phyloP scores from a whole-genome alignment of 2,329 filamentous ascomycete genomes.

The Aspergillus fructus region DNA sequence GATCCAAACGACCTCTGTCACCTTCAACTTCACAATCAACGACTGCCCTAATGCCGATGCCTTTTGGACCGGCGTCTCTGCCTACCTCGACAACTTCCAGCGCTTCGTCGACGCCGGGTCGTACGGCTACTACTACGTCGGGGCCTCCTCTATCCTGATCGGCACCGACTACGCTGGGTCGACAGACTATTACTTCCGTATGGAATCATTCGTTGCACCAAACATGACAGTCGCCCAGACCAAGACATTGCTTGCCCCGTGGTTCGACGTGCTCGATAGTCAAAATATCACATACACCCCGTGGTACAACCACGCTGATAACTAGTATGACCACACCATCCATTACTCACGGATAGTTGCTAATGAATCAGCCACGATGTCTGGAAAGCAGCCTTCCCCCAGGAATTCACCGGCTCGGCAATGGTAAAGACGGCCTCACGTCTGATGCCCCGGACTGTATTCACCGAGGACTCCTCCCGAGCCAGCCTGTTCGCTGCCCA shows the following conservation, averaged over 20 bases:
- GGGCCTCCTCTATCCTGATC: conserved; percentile 13
- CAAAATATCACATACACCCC: conserved; percentile 20
- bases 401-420: conserved; percentile 19
- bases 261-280: conserved; percentile 20
- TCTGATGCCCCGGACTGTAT: conserved; percentile 20
- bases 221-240: conserved; percentile 24
- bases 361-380: conserved; percentile 18
- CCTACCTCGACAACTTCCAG: conserved; percentile 22
- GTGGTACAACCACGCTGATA: conserved; percentile 22
- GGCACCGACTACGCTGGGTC: conserved; percentile 19
- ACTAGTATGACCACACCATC: conserved; percentile 16
- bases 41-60: conserved; percentile 17
- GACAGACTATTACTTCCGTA: conserved; percentile 26
- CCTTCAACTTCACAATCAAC: conserved; percentile 22
- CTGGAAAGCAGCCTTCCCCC: conserved; percentile 20
- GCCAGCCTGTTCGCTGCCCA: conserved; percentile 16
- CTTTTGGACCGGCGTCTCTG: conserved; percentile 19
- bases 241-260: conserved; percentile 18
- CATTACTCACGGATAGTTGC: background rate
- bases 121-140: conserved; percentile 24
- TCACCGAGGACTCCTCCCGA: conserved; percentile 18
- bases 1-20: conserved; percentile 22
- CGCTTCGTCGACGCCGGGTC: conserved; percentile 22
- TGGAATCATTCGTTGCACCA: conserved; percentile 23
- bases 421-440: conserved; percentile 23